Evolutionary conservation across 2,329 filamentous ascomycete species (phyloP).

Genomic region (Penicillium sp.): DNA sequence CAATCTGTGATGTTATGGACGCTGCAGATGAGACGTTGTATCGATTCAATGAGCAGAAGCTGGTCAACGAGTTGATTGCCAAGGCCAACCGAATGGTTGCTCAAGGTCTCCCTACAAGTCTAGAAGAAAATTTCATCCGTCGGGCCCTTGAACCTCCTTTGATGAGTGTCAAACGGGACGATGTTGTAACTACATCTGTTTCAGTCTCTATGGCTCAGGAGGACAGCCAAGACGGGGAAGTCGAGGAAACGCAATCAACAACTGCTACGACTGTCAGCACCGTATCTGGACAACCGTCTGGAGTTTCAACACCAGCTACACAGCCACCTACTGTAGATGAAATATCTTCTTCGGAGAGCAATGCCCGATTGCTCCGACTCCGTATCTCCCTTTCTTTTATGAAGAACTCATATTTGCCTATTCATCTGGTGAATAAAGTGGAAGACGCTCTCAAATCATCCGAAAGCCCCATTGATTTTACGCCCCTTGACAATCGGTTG

Average conservation of each 20-base stretch:
- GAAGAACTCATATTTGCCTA: conserved; percentile 46
- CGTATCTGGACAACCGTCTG: conserved; percentile 28
- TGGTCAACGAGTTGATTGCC: conserved; percentile 59
- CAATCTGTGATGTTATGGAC: conserved; percentile 76
- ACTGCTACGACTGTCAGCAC: conserved; percentile 26
- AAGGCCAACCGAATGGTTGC: conserved; percentile 70
- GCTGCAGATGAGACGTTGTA: conserved; percentile 84
- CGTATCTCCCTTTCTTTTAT: conserved; percentile 50
- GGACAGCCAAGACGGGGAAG: conserved; percentile 24
- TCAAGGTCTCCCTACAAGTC: conserved; percentile 65
- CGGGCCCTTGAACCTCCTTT: conserved; percentile 74
- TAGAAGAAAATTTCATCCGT: conserved; percentile 81
- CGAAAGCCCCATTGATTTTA: conserved; percentile 60
- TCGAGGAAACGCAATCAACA: conserved; percentile 28
- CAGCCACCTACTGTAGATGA: conserved; percentile 29
- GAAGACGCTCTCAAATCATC: conserved; percentile 35
- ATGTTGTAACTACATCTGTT: conserved; percentile 25
- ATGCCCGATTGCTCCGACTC: conserved; percentile 45
- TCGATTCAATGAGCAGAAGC: conserved; percentile 68
- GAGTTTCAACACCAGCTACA: conserved; percentile 34
- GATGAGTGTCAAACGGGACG: conserved; percentile 61
- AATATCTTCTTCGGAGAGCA: conserved; percentile 27
- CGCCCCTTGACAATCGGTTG: conserved; percentile 67
- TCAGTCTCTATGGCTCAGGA: conserved; percentile 24
- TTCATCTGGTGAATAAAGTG: conserved; percentile 34